phyloP scores from a whole-genome alignment of 2,329 filamentous ascomycete species.

The Arthrinium phaeospermum region DNA sequence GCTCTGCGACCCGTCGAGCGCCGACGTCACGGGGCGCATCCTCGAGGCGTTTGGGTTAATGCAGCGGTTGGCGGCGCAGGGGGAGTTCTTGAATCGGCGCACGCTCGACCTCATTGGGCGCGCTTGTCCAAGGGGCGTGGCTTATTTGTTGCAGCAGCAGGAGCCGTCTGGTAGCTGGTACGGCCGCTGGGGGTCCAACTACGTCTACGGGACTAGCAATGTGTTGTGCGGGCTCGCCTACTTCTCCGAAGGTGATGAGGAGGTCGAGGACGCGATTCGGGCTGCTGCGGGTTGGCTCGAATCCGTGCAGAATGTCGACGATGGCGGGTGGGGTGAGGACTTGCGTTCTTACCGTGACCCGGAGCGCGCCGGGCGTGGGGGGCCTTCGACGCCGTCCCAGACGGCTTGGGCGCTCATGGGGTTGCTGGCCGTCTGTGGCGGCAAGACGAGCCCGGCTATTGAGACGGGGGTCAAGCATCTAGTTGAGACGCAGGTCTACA shows the following conservation, averaged over 20 bases:
- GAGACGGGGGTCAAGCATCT: constrained; percentile 16
- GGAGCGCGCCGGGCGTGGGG: constrained; percentile 24
- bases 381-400: constrained; percentile 37
- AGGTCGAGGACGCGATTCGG: constrained; percentile 21
- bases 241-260: constrained; percentile 23
- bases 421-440: constrained; percentile 26
- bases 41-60: constrained; percentile 26
- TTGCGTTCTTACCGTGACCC: constrained; percentile 31
- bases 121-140: constrained; percentile 29
- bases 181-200: constrained; percentile 42
- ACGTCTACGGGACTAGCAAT: constrained; percentile 41
- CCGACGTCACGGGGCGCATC: constrained; percentile 42
- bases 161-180: constrained; percentile 38
- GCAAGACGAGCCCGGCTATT: neutral
- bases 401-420: constrained; percentile 41
- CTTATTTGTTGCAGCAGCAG: constrained; percentile 33
- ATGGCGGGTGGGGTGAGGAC: constrained; percentile 42
- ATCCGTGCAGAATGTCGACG: constrained; percentile 35
- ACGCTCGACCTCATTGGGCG: neutral
- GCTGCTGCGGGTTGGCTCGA: constrained; percentile 32
- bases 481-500: constrained; percentile 19
- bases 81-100: neutral
- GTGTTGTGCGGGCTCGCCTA: constrained; percentile 37
- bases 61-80: neutral
- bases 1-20: constrained; percentile 40